These are phyloP conservation scores for Lipomyces yamanashiensis DNA, from an alignment of 805 yeast species.

Conservation along the genomic window DNA sequence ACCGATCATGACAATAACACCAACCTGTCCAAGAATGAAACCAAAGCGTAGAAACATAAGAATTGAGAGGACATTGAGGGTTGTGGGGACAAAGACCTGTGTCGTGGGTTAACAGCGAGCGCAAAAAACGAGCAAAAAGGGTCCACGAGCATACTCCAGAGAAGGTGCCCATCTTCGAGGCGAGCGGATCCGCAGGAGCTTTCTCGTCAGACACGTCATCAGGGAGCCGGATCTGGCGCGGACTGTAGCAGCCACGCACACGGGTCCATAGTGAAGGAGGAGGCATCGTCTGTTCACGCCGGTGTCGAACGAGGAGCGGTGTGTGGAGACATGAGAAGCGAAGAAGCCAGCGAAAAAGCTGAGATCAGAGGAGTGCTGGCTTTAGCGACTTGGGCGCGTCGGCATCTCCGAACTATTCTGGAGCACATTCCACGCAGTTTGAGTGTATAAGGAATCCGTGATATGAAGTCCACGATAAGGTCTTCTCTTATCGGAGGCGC, in stretches of 20 bases:
- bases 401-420: constrained; percentile 4
- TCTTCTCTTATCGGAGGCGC: background rate
- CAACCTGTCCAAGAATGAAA: constrained; percentile 92
- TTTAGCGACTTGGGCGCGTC: background rate
- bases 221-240: constrained; percentile 2
- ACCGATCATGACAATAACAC: constrained; percentile 69
- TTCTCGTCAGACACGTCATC: constrained; percentile 16
- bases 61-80: constrained; percentile 89
- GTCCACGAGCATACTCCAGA: constrained; percentile 35
- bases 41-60: constrained; percentile 96
- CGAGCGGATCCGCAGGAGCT: constrained; percentile 12
- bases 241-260: constrained; percentile 12
- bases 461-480: background rate
- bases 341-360: background rate
- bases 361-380: background rate
- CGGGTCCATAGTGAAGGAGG: constrained; percentile 31
- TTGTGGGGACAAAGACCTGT: constrained; percentile 76
- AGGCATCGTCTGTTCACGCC: constrained; percentile 10
- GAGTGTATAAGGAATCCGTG: constrained; percentile 1
- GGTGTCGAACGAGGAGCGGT: background rate
- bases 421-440: constrained; percentile 6
- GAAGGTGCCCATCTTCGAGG: constrained; percentile 40
- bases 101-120: background rate
- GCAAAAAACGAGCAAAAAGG: background rate
- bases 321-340: background rate